These are phyloP conservation scores for Straminergon stramineum DNA, from an alignment of 225 moss, liverwort and hornwort genomes.

Conservation along the genomic window DNA sequence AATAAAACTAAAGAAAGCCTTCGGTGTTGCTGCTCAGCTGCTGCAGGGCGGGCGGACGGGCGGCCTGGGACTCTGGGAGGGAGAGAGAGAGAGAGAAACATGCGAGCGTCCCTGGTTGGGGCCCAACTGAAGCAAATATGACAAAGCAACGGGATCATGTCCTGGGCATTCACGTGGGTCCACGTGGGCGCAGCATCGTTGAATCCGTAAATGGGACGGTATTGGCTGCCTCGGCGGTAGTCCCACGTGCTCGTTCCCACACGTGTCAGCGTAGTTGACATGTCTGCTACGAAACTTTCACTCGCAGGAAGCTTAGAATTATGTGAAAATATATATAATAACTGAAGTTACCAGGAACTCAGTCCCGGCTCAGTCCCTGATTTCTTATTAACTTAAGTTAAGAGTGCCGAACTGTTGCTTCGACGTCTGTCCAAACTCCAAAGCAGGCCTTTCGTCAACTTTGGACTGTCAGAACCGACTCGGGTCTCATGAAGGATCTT, in stretches of 20 bases:
- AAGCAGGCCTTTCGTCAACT: not conserved
- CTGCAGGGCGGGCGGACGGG: not conserved
- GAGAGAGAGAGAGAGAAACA: not conserved
- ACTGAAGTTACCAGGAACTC: too few relatives aligned
- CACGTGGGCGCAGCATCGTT: conserved; percentile 17
- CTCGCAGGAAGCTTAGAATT: too few relatives aligned
- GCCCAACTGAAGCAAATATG: not conserved
- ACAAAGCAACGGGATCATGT: not conserved
- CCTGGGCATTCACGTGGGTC: conserved; percentile 14
- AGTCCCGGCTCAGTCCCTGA: too few relatives aligned
- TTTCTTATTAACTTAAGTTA: too few relatives aligned
- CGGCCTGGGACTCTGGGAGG: not conserved
- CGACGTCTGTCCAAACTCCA: conserved; percentile 5
- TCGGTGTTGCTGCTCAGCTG: not conserved
- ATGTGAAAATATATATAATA: too few relatives aligned
- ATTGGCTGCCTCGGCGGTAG: not conserved
- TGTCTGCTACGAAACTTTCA: not conserved
- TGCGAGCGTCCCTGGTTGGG: not conserved
- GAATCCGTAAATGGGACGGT: not conserved
- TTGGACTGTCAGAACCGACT: not conserved
- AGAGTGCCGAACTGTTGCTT: not conserved
- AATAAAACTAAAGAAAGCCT: not conserved
- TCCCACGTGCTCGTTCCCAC: not conserved
- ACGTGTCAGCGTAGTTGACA: not conserved
- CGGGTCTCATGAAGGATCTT: not conserved